Evolutionary conservation across 192 early-diverging fungal genomes (phyloP).

Genomic region (Thamnidium elegans): DNA sequence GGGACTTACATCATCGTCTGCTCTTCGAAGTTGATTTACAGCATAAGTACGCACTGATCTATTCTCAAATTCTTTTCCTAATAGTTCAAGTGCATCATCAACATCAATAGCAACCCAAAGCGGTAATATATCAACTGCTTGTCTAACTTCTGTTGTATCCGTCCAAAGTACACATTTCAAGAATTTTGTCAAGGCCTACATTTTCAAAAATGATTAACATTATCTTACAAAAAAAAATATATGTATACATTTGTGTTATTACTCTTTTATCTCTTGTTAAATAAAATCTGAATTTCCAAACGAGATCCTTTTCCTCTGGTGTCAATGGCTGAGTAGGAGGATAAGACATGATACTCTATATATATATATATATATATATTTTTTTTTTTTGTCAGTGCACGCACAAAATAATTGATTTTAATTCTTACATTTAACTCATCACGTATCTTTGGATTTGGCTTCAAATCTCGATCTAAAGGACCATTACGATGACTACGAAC

Average conservation of each 20-base stretch:
- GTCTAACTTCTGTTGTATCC: slow-evolving; percentile 85
- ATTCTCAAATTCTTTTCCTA: slow-evolving; percentile 87
- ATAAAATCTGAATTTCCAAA: slow-evolving; percentile 98
- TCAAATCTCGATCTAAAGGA: slow-evolving; percentile 89
- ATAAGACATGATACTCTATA: slow-evolving; percentile 83
- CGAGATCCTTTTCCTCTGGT: slow-evolving; percentile 86
- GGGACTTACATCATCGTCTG: slow-evolving; percentile 79
- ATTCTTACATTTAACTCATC: slow-evolving; percentile 88
- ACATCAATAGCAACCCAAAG: slow-evolving; percentile 92
- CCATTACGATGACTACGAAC: slow-evolving; percentile 88
- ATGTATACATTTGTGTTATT: slow-evolving; percentile 4
- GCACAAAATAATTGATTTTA: background rate
- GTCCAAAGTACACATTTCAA: slow-evolving; percentile 94
- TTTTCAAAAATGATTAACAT: background rate
- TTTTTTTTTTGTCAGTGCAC: too few species aligned
- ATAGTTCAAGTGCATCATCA: slow-evolving; percentile 93
- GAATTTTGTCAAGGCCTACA: slow-evolving; percentile 93
- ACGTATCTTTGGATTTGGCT: slow-evolving; percentile 93
- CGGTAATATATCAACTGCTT: slow-evolving; percentile 84
- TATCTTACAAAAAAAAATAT: too few species aligned
- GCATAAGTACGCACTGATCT: slow-evolving; percentile 81
- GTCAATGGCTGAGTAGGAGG: slow-evolving; percentile 86
- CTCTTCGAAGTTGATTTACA: slow-evolving; percentile 81
- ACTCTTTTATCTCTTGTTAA: slow-evolving; percentile 89
- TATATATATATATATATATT: background rate